Conservation (phyloP, 805 yeast species). For the Ogataea pilisensis region DNA sequence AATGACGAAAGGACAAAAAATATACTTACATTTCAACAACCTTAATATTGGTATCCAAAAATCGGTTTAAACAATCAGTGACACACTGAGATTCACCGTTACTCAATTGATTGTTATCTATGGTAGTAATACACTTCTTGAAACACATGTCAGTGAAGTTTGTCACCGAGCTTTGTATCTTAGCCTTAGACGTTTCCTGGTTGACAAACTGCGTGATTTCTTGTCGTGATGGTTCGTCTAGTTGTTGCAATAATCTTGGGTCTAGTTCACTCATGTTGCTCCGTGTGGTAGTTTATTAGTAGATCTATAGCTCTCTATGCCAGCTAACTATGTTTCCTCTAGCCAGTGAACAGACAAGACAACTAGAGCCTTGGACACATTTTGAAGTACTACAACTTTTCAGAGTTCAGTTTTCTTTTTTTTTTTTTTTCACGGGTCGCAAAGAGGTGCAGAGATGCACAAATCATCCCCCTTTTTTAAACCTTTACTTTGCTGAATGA, state of each 20-base stretch:
- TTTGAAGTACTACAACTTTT: no score
- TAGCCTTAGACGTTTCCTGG: constrained; percentile 78
- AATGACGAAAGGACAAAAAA: neutral
- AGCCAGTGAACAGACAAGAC: no score
- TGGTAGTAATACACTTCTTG: constrained; percentile 66
- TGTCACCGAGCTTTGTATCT: constrained; percentile 83
- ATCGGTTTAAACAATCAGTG: constrained; percentile 77
- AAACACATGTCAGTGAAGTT: constrained; percentile 87
- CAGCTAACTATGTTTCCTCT: neutral
- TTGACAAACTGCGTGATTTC: constrained; percentile 76
- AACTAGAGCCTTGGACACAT: no score
- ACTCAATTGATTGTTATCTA: constrained; percentile 47
- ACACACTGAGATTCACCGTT: constrained; percentile 67
- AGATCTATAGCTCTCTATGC: neutral
- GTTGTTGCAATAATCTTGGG: constrained; percentile 24
- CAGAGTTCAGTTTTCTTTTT: no score
- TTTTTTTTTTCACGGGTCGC: neutral
- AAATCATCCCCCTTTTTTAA: no score
- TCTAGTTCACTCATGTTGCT: constrained; percentile 24
- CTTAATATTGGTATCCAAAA: constrained; percentile 81
- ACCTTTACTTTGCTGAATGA: no score
- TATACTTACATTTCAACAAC: constrained; percentile 54
- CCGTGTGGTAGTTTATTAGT: neutral
- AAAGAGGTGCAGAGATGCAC: constrained; percentile 1
- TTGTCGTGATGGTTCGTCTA: constrained; percentile 67